A percentile compares a stretch with the other conserved stretches of the same genome.
phyloP scores from a whole-genome alignment of 2,329 filamentous ascomycete genomes.

The Teratosphaeria nubilosa region DNA sequence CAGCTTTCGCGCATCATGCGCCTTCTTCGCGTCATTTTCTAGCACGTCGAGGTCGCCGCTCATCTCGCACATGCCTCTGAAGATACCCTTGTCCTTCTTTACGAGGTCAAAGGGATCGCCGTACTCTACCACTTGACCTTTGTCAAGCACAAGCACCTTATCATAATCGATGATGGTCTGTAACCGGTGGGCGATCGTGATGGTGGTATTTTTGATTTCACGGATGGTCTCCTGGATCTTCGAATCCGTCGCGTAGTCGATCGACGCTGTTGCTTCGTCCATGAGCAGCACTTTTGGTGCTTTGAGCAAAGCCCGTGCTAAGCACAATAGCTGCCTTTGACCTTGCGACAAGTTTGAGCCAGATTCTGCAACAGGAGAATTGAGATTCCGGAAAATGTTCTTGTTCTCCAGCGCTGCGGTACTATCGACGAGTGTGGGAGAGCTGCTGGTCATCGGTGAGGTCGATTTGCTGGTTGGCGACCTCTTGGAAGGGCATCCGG shows the following conservation, averaged over 20 bases:
- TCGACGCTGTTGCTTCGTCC: slow-evolving; percentile 96
- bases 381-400: slow-evolving; percentile 84
- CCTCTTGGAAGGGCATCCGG: slow-evolving; percentile 18
- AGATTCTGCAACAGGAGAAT: slow-evolving; percentile 75
- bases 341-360: slow-evolving; percentile 93
- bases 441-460: neutral
- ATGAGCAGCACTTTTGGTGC: slow-evolving; percentile 89
- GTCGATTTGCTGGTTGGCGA: slow-evolving; percentile 17
- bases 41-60: slow-evolving; percentile 53
- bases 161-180: slow-evolving; percentile 98
- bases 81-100: slow-evolving; percentile 56
- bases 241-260: slow-evolving; percentile 89
- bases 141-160: slow-evolving; percentile 89
- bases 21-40: slow-evolving; percentile 45
- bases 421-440: slow-evolving; percentile 2
- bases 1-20: slow-evolving; percentile 33
- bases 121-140: slow-evolving; percentile 77
- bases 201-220: slow-evolving; percentile 82
- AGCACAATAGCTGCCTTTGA: slow-evolving; percentile 85
- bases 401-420: slow-evolving; percentile 60
- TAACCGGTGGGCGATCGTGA: slow-evolving; percentile 90
- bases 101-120: slow-evolving; percentile 82
- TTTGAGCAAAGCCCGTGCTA: slow-evolving; percentile 87
- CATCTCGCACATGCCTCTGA: slow-evolving; percentile 59
- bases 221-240: slow-evolving; percentile 96